A percentile compares a stretch with the other conserved stretches of the same genome.
These are phyloP conservation scores for Dictyostelium purpureum DNA, from an alignment of 78 protist species.

Conservation along the genomic window DNA sequence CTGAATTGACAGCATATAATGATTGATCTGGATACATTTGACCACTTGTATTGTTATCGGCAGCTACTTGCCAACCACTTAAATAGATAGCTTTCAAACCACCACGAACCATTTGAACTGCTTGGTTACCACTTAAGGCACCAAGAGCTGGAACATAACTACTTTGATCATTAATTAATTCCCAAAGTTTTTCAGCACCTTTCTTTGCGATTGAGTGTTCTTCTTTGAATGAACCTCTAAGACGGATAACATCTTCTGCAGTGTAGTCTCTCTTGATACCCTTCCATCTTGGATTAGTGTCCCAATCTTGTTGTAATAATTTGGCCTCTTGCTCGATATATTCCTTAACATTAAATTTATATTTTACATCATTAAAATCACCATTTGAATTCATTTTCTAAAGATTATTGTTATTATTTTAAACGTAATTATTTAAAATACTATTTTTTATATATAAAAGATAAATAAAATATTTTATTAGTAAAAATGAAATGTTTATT, in stretches of 20 bases:
- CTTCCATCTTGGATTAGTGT: slow-evolving; percentile 82
- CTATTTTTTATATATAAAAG: background rate
- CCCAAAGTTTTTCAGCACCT: slow-evolving; percentile 53
- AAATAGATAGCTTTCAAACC: slow-evolving; percentile 56
- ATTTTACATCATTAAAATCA: background rate
- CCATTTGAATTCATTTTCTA: background rate
- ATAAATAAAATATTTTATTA: background rate
- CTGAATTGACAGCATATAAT: slow-evolving; percentile 63
- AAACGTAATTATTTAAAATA: background rate
- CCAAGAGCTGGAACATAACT: slow-evolving; percentile 65
- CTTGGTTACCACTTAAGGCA: slow-evolving; percentile 70
- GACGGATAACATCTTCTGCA: slow-evolving; percentile 87
- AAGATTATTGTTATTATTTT: too few species aligned
- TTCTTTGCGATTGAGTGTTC: slow-evolving; percentile 38
- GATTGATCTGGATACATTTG: slow-evolving; percentile 80
- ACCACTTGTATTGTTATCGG: slow-evolving; percentile 68
- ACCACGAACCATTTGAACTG: slow-evolving; percentile 67
- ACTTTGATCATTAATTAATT: slow-evolving; percentile 18
- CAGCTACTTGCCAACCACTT: slow-evolving; percentile 73
- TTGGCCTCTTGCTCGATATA: slow-evolving; percentile 56
- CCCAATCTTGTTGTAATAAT: slow-evolving; percentile 78
- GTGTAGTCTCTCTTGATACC: slow-evolving; percentile 80
- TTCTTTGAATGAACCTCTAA: slow-evolving; percentile 84
- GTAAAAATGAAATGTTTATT: too few species aligned
- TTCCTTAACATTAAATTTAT: slow-evolving; percentile 40